Base-by-base conservation (phyloP, 495 filamentous ascomycete species). In the Evernia prunastri region DNA sequence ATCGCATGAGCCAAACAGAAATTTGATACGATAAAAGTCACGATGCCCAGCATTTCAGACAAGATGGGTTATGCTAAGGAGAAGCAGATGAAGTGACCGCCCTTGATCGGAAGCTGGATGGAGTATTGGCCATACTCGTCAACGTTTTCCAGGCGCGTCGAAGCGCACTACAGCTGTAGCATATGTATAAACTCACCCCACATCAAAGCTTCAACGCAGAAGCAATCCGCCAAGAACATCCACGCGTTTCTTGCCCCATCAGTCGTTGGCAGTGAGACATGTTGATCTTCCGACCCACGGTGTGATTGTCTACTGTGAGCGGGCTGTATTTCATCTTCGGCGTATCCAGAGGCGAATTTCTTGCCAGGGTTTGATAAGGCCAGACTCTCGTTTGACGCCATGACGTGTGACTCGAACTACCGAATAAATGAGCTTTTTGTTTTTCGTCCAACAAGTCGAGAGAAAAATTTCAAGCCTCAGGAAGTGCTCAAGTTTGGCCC, bases 211-310 rank as follows among this genome's bases (percentile, higher is more conserved):
- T 90, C 86, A 35, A 89, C 74, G 60, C 84, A 71, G 71, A 89
- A 89, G 66, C 80, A 80, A 6, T 81, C 83, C 1, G 78, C 74
- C 0, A 91, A 76, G 64, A 86, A 87, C 0, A 87, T 75, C 82
- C 83, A 90, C 17, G 88, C 87, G 47, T 83, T 73, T 57, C 78
- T 82, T 13, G 86, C 88, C 29, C 80, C 72, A 71, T 89, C 87
- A 6, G 66, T 43, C 42, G 43, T 47, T 8, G 62, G 62, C 36
- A 65, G 36, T n/a, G 56, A 56, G 2, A 9, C 27, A 37, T 58
- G 58, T 35, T 62, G 49, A 2, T 56, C 23, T 29, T 68, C 35
- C 23, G 23, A 40, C 35, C 42, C 43, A 17, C 43, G 15, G 10
- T 36, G 56, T 9, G 66, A 61, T 23, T 25, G 49, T 56, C 66